These are phyloP conservation scores for Xylariomycetidae sp. DNA, from an alignment of 2,329 filamentous ascomycete genomes.

Conservation along the genomic window DNA sequence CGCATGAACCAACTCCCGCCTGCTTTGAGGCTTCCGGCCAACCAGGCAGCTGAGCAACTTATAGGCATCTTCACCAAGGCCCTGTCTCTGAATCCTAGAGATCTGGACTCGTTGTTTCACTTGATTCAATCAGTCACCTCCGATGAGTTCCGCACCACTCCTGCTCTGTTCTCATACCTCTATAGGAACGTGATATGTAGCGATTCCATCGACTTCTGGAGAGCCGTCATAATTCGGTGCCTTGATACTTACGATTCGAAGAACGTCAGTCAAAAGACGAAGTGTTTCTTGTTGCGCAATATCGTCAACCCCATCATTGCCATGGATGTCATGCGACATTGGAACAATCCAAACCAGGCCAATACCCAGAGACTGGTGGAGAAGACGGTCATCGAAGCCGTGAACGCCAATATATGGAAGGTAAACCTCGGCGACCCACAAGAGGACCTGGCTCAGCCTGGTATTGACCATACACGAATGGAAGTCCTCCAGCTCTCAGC, in stretches of 20 bases:
- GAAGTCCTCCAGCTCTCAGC: constrained; percentile 93
- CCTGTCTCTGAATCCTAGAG: constrained; percentile 66
- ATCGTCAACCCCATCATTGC: constrained; percentile 94
- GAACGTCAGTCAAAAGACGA: constrained; percentile 78
- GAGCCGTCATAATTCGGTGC: constrained; percentile 74
- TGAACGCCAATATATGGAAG: constrained; percentile 92
- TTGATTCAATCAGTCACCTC: constrained; percentile 79
- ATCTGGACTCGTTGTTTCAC: constrained; percentile 79
- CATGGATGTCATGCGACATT: constrained; percentile 89
- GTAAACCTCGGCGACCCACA: constrained; percentile 75
- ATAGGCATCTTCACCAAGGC: constrained; percentile 82
- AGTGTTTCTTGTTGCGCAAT: constrained; percentile 87
- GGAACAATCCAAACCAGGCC: constrained; percentile 53
- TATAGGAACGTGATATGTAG: constrained; percentile 80
- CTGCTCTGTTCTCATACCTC: constrained; percentile 74
- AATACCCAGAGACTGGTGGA: constrained; percentile 74
- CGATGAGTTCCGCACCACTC: constrained; percentile 74
- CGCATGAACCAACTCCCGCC: constrained; percentile 65
- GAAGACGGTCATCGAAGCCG: constrained; percentile 78
- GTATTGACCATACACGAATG: constrained; percentile 93
- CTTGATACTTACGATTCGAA: constrained; percentile 82
- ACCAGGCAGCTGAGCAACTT: constrained; percentile 84
- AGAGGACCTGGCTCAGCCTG: constrained; percentile 78
- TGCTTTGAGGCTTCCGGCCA: constrained; percentile 73
- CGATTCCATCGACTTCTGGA: constrained; percentile 82